phyloP scores from a whole-genome alignment of 192 early-diverging fungal species.

The Podila epicladia region DNA sequence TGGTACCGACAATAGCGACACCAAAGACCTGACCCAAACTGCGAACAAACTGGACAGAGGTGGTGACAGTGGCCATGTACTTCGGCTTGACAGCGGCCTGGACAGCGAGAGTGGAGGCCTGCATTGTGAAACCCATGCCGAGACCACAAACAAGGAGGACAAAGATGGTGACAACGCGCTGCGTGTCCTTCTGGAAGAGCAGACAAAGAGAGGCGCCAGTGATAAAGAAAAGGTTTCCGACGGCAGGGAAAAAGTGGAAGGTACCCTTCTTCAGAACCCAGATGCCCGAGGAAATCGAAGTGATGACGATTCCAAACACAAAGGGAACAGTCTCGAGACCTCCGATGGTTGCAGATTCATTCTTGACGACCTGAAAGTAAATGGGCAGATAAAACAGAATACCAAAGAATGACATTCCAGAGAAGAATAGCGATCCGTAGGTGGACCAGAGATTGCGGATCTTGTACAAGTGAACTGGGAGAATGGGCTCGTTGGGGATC shows the following conservation, averaged over 20 bases:
- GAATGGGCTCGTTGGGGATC: conserved; percentile 65
- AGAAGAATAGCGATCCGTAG: conserved; percentile 57
- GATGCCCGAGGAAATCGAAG: conserved; percentile 63
- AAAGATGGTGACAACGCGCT: conserved; percentile 59
- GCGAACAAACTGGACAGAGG: conserved; percentile 61
- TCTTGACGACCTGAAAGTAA: conserved; percentile 70
- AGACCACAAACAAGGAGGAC: conserved; percentile 63
- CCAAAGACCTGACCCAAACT: conserved; percentile 67
- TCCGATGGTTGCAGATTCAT: conserved; percentile 58
- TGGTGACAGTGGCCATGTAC: conserved; percentile 65
- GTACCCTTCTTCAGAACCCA: conserved; percentile 63
- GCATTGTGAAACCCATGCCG: conserved; percentile 68
- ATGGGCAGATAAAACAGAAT: conserved; percentile 74
- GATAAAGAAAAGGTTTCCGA: conserved; percentile 64
- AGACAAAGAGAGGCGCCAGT: conserved; percentile 66
- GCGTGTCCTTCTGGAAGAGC: conserved; percentile 61
- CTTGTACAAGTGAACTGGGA: conserved; percentile 59
- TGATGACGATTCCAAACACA: conserved; percentile 61
- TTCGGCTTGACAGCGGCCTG: conserved; percentile 52
- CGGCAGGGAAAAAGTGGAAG: conserved; percentile 56
- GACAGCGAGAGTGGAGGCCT: conserved; percentile 55
- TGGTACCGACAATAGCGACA: conserved; percentile 55
- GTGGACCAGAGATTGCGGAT: conserved; percentile 66
- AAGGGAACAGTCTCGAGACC: conserved; percentile 74
- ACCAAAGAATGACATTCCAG: conserved; percentile 67